These are phyloP conservation scores for Ganoderma boninense DNA, from an alignment of 1,284 basidiomycete genomes.

Conservation along the genomic window DNA sequence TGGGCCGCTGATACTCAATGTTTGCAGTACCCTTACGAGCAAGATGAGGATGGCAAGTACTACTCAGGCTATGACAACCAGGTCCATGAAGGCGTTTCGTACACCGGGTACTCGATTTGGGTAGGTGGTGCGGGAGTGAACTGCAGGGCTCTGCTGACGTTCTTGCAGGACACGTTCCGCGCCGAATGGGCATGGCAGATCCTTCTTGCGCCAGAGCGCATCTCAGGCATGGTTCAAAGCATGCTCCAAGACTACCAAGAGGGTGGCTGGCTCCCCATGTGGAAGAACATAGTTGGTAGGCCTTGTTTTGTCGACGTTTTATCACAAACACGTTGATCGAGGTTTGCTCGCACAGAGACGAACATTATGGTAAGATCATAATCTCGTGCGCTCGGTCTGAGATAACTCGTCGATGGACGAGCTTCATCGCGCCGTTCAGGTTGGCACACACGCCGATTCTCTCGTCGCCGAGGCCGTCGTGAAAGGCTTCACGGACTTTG, in stretches of 20 bases:
- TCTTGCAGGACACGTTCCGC: slow-evolving; percentile 74
- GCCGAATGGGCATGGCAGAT: slow-evolving; percentile 85
- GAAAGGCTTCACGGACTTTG: slow-evolving; percentile 71
- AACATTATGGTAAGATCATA: slow-evolving; percentile 68
- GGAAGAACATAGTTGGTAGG: slow-evolving; percentile 85
- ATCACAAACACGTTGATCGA: not conserved
- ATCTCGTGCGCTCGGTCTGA: too few relatives aligned
- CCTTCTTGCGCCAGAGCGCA: slow-evolving; percentile 77
- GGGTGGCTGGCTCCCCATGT: slow-evolving; percentile 90
- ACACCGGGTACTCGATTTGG: slow-evolving; percentile 89
- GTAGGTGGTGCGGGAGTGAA: slow-evolving; percentile 40
- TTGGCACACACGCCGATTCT: slow-evolving; percentile 84
- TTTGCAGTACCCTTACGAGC: slow-evolving; percentile 80
- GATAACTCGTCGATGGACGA: too few relatives aligned
- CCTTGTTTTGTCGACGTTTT: too few relatives aligned
- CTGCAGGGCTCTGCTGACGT: not conserved
- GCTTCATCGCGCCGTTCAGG: slow-evolving; percentile 45
- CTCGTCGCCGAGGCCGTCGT: slow-evolving; percentile 81
- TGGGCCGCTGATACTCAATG: slow-evolving; percentile 25
- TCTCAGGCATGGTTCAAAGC: slow-evolving; percentile 79
- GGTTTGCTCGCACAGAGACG: slow-evolving; percentile 54
- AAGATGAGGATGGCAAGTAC: slow-evolving; percentile 73
- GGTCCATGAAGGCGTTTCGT: slow-evolving; percentile 71
- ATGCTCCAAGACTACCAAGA: slow-evolving; percentile 84
- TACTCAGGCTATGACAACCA: slow-evolving; percentile 80